Evolutionary conservation across 768 basidiomycete species (phyloP), one percentile per base, ranked within the genome.

Genomic region (Hortiboletus campestris): DNA sequence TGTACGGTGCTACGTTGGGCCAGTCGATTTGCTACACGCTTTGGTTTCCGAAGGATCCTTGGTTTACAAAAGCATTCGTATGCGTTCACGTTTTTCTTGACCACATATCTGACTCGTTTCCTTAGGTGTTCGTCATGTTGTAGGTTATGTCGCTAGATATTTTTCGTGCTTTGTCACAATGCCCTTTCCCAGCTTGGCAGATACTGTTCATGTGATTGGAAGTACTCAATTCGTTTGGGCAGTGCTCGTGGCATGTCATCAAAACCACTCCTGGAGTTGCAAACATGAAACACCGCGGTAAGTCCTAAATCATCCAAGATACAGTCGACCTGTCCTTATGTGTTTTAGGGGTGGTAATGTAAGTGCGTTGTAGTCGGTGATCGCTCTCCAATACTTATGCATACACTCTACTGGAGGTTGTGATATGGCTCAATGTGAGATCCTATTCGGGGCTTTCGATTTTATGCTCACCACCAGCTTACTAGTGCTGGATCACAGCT

Each of bases 341-440:
- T 16, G 38, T 14, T n/a, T 10, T 16, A 60, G 58, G 51, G 58
- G 58, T 19, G 55, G 51, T 17, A 44, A 56, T 38, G 58, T 60
- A 29, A 60, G 58, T 53, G 34, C 14, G 5, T 29, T 25, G 25
- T 25, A 32, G 11, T 5, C 11, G 6, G 17, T 28, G 7, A 19
- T 3, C 3, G 12, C 19, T 40, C 28, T 49, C 29, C 6, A 10
- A n/a, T 51, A 36, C 36, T 46, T 31, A 29, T 25, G 10, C 17
- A 19, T 43, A 19, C 49, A 29, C 25, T 31, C 20, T 31, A 35
- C n/a, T 3, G 14, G 17, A 56, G 55, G 3, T 22, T 19, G 50
- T 47, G 51, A 47, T 46, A 40, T 51, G 35, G 16, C 34, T 60
- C 31, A 50, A 48, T n/a, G 56, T 51, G 8, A 42, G 59, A 31